phyloP scores from a whole-genome alignment of 2,329 filamentous ascomycete genomes.

The Penicillium freii region DNA sequence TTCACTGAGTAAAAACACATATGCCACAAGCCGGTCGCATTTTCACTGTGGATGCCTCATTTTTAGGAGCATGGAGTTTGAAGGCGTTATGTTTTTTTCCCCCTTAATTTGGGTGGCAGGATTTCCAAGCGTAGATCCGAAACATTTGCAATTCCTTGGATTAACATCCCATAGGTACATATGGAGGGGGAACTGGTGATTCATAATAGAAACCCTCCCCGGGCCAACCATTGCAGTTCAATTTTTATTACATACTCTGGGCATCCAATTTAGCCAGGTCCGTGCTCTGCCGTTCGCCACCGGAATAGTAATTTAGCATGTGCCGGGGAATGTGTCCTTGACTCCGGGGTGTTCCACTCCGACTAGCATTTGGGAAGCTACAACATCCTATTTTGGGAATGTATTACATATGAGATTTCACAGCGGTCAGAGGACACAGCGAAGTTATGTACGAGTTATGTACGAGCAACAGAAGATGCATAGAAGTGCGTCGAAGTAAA shows the following conservation, averaged over 20 bases:
- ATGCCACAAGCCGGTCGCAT: background rate
- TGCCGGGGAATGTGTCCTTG: conserved; percentile 10
- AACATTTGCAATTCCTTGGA: background rate
- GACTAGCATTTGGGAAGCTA: background rate
- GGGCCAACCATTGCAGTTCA: conserved; percentile 1
- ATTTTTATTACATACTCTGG: background rate
- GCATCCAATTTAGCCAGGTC: background rate
- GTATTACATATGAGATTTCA: background rate
- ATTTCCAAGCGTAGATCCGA: background rate
- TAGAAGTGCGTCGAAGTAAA: background rate
- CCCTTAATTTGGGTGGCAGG: background rate
- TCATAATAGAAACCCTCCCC: conserved; percentile 4
- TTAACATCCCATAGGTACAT: background rate
- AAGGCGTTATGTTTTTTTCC: conserved; percentile 13
- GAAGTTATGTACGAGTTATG: no score
- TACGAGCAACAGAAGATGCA: no score
- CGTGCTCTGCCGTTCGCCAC: conserved; percentile 10
- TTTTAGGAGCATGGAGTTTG: conserved; percentile 29
- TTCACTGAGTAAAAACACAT: conserved; percentile 39
- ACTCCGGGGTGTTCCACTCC: conserved; percentile 17
- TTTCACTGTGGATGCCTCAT: conserved; percentile 4
- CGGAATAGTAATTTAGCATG: conserved; percentile 14
- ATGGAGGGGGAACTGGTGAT: conserved; percentile 7
- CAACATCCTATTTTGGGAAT: background rate
- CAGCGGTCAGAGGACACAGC: background rate